phyloP scores from a whole-genome alignment of 257 asterid species.

The Rehmannia glutinosa region DNA sequence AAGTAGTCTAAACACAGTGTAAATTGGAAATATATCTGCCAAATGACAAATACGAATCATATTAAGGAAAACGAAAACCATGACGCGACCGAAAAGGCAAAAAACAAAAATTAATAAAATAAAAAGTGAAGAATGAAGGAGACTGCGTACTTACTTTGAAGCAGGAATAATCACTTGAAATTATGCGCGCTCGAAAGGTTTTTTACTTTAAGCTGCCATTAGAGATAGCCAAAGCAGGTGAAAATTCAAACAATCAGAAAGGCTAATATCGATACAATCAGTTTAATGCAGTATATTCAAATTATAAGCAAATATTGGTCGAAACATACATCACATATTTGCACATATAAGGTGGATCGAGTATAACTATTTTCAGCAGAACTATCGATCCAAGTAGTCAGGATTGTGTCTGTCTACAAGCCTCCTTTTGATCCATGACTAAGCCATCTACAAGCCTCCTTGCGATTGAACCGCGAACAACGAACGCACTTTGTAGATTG shows the following conservation, averaged over 20 bases:
- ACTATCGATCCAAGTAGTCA: no score
- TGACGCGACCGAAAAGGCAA: neutral
- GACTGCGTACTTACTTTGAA: conserved; percentile 47
- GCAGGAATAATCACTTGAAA: conserved; percentile 62
- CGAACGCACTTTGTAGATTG: no score
- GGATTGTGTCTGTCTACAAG: no score
- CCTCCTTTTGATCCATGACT: no score
- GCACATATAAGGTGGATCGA: no score
- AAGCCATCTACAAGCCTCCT: no score
- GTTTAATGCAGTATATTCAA: neutral
- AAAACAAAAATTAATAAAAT: no score
- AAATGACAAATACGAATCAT: neutral
- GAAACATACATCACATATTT: no score
- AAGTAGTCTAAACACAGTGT: no score
- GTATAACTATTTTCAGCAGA: no score
- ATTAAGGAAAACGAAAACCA: neutral
- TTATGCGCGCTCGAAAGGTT: conserved; percentile 27
- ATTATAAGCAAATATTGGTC: no score
- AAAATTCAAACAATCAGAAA: neutral
- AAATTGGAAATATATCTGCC: neutral
- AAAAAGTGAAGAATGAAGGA: neutral
- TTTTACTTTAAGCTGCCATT: conserved; percentile 22
- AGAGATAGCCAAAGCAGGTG: neutral
- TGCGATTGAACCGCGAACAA: no score
- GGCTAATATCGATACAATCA: neutral